phyloP scores from a whole-genome alignment of 768 basidiomycete species.

The Pluteus cervinus region DNA sequence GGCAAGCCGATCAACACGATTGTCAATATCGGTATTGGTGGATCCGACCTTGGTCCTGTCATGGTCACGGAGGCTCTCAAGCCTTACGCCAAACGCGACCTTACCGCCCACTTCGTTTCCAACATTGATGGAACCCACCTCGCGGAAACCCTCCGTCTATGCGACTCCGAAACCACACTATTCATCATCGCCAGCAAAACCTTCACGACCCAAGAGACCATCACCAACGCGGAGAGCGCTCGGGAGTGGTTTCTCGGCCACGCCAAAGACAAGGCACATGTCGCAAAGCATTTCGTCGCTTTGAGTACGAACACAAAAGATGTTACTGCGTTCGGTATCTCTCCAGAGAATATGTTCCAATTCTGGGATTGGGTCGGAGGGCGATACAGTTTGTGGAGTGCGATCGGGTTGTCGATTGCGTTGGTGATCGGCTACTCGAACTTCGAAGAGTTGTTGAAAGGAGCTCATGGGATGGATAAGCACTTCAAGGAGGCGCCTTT shows the following conservation, averaged over 20 bases:
- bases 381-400: conserved; percentile 96
- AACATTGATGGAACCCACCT: conserved; percentile 99
- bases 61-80: conserved; percentile 99
- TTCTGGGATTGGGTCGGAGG: conserved; percentile 99
- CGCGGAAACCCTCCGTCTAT: conserved; percentile 75
- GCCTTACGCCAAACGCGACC: conserved; percentile 83
- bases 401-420: conserved; percentile 93
- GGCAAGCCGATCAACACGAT: conserved; percentile 91
- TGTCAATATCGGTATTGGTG: conserved; percentile 99
- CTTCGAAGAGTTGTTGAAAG: conserved; percentile 84
- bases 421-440: conserved; percentile 91
- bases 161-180: conserved; percentile 87
- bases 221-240: conserved; percentile 95
- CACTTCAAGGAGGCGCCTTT: conserved; percentile 89
- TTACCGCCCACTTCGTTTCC: conserved; percentile 85
- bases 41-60: conserved; percentile 95
- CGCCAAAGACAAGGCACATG: conserved; percentile 84
- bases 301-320: conserved; percentile 94
- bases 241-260: conserved; percentile 86
- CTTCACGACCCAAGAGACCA: conserved; percentile 99
- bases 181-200: conserved; percentile 99
- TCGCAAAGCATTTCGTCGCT: conserved; percentile 98
- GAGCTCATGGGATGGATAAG: conserved; percentile 96
- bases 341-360: conserved; percentile 92
- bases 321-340: conserved; percentile 91